Evolutionary conservation across 106 monocot species (phyloP).

Genomic region (Gastrodia elata): DNA sequence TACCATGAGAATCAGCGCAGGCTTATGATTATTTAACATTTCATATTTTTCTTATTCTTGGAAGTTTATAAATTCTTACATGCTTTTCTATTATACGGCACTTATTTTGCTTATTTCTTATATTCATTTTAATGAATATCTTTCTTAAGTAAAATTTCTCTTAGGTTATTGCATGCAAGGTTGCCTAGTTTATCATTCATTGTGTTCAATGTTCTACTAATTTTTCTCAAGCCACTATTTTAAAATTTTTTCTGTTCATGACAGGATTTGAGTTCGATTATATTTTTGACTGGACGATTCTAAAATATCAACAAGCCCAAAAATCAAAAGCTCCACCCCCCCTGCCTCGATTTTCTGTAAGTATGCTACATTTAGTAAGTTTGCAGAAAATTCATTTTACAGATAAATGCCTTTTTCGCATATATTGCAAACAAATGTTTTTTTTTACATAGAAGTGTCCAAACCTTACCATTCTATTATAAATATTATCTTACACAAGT

Average conservation of each 20-base stretch:
- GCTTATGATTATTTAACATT: not conserved
- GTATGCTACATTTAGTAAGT: slow-evolving; percentile 10
- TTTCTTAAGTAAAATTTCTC: not conserved
- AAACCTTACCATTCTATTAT: no score
- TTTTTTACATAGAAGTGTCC: no score
- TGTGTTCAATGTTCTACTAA: not conserved
- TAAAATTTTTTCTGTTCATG: not conserved
- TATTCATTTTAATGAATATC: not conserved
- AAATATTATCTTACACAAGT: no score
- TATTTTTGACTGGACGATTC: slow-evolving; percentile 22
- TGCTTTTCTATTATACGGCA: not conserved
- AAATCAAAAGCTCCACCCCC: slow-evolving; percentile 11
- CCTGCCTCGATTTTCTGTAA: slow-evolving; percentile 16
- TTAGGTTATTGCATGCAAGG: not conserved
- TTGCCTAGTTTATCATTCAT: not conserved
- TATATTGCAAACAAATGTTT: no score
- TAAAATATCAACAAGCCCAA: slow-evolving; percentile 23
- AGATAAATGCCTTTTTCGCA: no score
- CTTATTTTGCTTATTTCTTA: not conserved
- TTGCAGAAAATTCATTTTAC: no score
- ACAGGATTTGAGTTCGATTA: slow-evolving; percentile 17
- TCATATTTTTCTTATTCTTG: not conserved
- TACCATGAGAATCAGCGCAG: not conserved
- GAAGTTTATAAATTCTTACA: not conserved
- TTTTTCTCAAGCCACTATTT: not conserved